Base-by-base conservation (phyloP, 768 basidiomycete species). In the Boletellus ananiceps region DNA sequence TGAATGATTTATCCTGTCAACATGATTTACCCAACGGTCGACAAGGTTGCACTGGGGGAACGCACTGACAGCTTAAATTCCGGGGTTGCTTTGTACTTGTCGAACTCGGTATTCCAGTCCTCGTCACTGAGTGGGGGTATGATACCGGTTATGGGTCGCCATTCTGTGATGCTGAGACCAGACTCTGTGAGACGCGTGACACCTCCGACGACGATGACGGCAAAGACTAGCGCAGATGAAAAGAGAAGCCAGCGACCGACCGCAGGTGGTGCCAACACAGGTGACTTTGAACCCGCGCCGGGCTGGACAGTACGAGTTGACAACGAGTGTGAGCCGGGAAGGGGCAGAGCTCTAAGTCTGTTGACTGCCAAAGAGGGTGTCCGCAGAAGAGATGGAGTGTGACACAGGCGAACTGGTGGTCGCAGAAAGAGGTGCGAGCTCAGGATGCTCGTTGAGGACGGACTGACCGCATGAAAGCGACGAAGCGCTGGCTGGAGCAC, bases 151-250 rank as follows among this genome's bases (percentile, higher is more conserved):
- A 98, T 82, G 12, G 95, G 93, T 44, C 80, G 78, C 96, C 96
- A 99, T 76, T 99, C 96, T 19, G 93, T 96, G 66, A 99, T 99
- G 65, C 92, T 94, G 51, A 99, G 73, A 13, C 96, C 96, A 14
- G 93, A 95, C 69, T 99, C 96, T 2, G 96, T 99, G 51, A 99
- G 79, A 37, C 96, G 86, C 2, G 96, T 99, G 51, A 99, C 80
- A 8, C 95, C 96, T 25, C 96, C 96, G 5, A 99, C 89, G 46
- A 98, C 86, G 59, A 98, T 84, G 63, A 99, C 90, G 16, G 83
- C 85, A 56, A 98, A 86, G 19, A 95, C 92, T 29, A 99, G 73
- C 5, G 80, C 81, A 0, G 93, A 88, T 14, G 92, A 94, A 44
- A 79, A 64, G 61, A 94, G 76, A 15, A 99, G 80, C 93, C 95